phyloP scores from a whole-genome alignment of 768 basidiomycete genomes.

The Tulasnella sp. region DNA sequence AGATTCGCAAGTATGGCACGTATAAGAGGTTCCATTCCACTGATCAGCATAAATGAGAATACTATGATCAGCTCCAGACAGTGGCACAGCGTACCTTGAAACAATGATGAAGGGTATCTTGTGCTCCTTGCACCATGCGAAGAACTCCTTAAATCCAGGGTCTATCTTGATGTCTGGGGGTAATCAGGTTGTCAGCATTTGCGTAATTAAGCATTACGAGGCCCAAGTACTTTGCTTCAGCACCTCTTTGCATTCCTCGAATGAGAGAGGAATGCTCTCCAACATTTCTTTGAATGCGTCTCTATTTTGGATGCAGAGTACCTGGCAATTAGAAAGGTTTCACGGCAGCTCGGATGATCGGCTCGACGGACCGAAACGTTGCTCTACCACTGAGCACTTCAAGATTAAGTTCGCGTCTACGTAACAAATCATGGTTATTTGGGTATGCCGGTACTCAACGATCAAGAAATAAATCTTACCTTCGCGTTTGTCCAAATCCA shows the following conservation, averaged over 20 bases:
- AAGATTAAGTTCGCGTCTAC: slow-evolving; percentile 49
- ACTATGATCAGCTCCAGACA: neutral
- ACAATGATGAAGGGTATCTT: slow-evolving; percentile 87
- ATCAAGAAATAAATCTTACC: slow-evolving; percentile 28
- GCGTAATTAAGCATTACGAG: neutral
- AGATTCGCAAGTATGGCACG: slow-evolving; percentile 79
- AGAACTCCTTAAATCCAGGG: slow-evolving; percentile 78
- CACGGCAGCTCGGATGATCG: too few species aligned
- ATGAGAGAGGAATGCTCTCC: slow-evolving; percentile 52
- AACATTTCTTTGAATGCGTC: slow-evolving; percentile 86
- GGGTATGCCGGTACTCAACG: too few species aligned
- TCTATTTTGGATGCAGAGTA: slow-evolving; percentile 28
- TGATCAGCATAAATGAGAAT: slow-evolving; percentile 23
- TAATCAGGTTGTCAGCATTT: neutral
- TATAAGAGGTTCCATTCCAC: slow-evolving; percentile 90
- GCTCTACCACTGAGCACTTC: slow-evolving; percentile 51
- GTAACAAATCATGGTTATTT: neutral
- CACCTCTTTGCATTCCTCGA: slow-evolving; percentile 73
- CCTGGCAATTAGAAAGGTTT: neutral
- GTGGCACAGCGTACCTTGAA: slow-evolving; percentile 46
- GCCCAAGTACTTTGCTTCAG: slow-evolving; percentile 46
- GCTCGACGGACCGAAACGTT: slow-evolving; percentile 45
- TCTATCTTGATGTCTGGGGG: slow-evolving; percentile 69
- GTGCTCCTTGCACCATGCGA: slow-evolving; percentile 63
- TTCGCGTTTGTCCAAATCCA: slow-evolving; percentile 65